Evolutionary conservation across 1,284 basidiomycete genomes (phyloP), one percentile per base, ranked within the genome.

Genomic region (Malassezia yamatoensis): DNA sequence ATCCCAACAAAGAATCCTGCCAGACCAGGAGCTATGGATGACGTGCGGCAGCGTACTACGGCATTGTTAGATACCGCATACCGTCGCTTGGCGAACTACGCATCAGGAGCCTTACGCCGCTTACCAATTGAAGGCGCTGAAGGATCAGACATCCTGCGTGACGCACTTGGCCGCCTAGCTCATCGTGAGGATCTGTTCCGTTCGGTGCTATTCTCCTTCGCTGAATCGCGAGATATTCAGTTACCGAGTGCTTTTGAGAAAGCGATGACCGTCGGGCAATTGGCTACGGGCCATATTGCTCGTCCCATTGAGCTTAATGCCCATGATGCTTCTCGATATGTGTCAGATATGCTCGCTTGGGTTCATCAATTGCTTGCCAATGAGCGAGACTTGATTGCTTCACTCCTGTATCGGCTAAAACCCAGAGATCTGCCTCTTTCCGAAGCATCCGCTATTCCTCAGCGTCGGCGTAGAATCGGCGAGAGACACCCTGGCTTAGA

Each of bases 301-400:
- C 83, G 90, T 2, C 91, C 93, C 0, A 96, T 98, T 62, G 93
- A 98, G 76, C 80, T 96, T 3, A 90, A 96, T 70, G 93, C 93
- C 0, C 93, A 98, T 68, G 93, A 98, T 73, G 90, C 93, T 0
- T 81, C 90, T 60, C 84, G 93, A 24, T 98, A 98, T 73, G 85
- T 94, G 13, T 91, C 93, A 16, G 93, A 96, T 75, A 96, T 98
- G 88, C 83, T 98, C 4, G 93, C 91, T 0, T 98, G 93, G 94
- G 85, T 96, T 1, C 93, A 98, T 76, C 94, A 98, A 64, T 82
- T 86, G 0, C 90, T 94, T 57, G 93, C 93, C 0, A 86, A 85
- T 3, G 93, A 98, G 75, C 85, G 86, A 48, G 94, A 98, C 76
- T 65, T 72, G n/a, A 52, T 72, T 6, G 63, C 59, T 0, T 47